Conservation (phyloP, 306 rosid genomes). For the Alnus rubra region DNA sequence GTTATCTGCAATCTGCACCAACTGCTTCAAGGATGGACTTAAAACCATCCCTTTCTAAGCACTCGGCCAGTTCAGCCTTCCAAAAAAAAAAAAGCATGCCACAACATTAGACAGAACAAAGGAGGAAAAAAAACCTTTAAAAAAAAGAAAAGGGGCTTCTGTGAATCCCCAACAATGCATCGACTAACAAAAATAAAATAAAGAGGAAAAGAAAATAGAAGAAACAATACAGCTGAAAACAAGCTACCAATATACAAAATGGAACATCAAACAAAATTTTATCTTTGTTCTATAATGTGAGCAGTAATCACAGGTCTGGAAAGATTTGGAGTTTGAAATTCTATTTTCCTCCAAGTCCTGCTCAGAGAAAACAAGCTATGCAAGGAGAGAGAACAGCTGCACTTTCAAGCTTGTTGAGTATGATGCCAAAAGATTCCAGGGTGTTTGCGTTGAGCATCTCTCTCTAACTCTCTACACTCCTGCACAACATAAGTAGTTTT, state of each 20-base stretch:
- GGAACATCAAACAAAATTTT: background rate
- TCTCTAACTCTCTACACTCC: background rate
- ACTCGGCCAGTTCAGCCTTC: constrained; percentile 75
- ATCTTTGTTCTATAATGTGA: background rate
- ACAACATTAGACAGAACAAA: background rate
- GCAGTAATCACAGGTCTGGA: background rate
- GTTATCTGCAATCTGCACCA: constrained; percentile 81
- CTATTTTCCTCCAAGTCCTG: background rate
- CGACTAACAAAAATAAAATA: background rate
- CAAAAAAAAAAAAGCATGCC: constrained; percentile 20
- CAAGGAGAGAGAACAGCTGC: background rate
- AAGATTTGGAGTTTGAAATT: background rate
- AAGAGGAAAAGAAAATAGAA: background rate
- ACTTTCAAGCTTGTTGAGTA: background rate
- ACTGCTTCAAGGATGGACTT: constrained; percentile 80
- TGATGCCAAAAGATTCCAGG: background rate
- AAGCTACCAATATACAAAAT: background rate
- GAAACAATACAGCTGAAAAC: background rate
- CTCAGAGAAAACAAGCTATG: background rate
- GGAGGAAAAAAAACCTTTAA: too few relatives aligned
- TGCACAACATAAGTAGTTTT: background rate
- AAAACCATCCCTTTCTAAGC: constrained; percentile 95
- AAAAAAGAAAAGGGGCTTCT: background rate
- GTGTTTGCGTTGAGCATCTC: background rate
- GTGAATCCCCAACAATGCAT: background rate